Base-by-base conservation (phyloP, 2,329 filamentous ascomycete species). In the Penicillium sp. region DNA sequence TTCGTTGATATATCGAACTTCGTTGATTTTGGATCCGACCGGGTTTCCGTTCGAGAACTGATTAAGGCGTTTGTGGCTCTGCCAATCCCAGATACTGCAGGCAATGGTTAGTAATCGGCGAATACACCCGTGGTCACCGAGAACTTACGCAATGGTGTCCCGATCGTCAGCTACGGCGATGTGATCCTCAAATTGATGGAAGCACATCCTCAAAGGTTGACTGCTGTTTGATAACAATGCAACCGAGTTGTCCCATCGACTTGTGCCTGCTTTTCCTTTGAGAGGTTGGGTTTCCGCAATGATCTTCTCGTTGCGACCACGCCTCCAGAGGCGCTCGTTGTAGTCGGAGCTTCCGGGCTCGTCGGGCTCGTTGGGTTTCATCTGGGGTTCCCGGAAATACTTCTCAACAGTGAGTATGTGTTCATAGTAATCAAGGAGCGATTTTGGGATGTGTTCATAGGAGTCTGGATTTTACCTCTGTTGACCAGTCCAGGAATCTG, bases 111-210 rank as follows among this genome's bases (percentile, higher is more conserved):
- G 45, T 60, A 43, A 64, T 52, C 43, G 10, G 39, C 39, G 16
- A 57, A 46, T 52, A 33, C 50, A 14, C 19, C 9, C 10, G n/a
- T n/a, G n/a, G 16, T 5, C n/a, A 19, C n/a, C n/a, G 4, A 39
- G 10, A 19, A 76, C 75, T 65, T 71, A 82, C 79, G 79, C 88
- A 65, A 98, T 87, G 3, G 88, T 96, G 74, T 99, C 96, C 54
- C 90, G 87, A 67, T 96, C 93, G 74, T 99, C 95, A 13, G 92
- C 91, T 13, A 97, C 91, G 1, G 95, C 91, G 21, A 99, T 84
- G 71, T 98, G 93, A 68, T 97, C 90, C 72, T 99, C 95, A 67
- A 97, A 99, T 71, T 99, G 95, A 76, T 99, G 95, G 74, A 98
- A 96, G 5, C 90, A 90, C 88, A 99, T 90, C 77, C 93, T 96